Percentiles rank a stretch among this genome's conserved stretches.
Conservation (phyloP, 2,329 filamentous ascomycete genomes). For the Colletotrichum godetiae region DNA sequence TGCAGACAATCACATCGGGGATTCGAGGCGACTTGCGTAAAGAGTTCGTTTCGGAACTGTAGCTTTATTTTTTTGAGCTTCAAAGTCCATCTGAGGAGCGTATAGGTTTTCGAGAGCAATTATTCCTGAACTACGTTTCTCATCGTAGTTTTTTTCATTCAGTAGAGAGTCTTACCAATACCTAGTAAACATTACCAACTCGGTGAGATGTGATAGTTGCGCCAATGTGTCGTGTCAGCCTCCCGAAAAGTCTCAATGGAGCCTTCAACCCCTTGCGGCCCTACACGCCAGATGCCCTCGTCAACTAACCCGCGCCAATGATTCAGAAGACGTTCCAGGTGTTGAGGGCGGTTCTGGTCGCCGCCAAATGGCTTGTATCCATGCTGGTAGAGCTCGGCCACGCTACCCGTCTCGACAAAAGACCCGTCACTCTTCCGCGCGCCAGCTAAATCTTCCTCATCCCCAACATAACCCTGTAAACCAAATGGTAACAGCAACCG, state of each 20-base stretch:
- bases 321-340: not conserved
- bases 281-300: not conserved
- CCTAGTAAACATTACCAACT: not conserved
- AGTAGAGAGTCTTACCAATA: too few species aligned
- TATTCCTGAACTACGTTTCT: not conserved
- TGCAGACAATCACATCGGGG: too few species aligned
- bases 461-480: conserved; percentile 40
- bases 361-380: conserved; percentile 47
- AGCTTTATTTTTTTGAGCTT: too few species aligned
- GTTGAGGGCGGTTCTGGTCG: conserved; percentile 38
- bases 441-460: conserved; percentile 29
- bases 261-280: not conserved
- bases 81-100: too few species aligned
- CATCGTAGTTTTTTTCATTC: not conserved
- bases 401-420: not conserved
- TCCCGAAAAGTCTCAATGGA: not conserved
- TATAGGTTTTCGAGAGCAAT: not conserved
- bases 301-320: not conserved
- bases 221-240: not conserved
- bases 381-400: conserved; percentile 46
- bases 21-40: too few species aligned
- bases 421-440: not conserved
- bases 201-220: not conserved
- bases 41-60: too few species aligned
- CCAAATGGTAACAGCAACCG: conserved; percentile 40